phyloP scores from a whole-genome alignment of 176 grass and related monocot genomes.

The Eleusine coracana region DNA sequence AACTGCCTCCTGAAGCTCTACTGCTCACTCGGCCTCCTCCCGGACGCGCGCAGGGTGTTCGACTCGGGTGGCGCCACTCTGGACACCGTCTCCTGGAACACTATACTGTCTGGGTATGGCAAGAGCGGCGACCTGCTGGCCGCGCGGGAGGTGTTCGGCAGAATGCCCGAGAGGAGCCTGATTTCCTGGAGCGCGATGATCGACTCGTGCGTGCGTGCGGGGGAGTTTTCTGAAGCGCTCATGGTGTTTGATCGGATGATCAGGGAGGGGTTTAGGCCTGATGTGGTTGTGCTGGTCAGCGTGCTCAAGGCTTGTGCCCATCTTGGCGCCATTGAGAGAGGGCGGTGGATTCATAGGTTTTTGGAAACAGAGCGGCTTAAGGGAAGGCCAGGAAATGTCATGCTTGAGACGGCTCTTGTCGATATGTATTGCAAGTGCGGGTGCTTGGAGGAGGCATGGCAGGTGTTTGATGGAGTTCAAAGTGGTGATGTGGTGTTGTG shows the following conservation, averaged over 20 bases:
- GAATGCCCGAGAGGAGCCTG: slow-evolving; percentile 59
- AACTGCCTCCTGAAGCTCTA: slow-evolving; percentile 71
- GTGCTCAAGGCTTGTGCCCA: slow-evolving; percentile 61
- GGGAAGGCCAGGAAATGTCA: slow-evolving; percentile 36
- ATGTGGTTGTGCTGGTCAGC: slow-evolving; percentile 56
- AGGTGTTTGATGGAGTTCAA: slow-evolving; percentile 41
- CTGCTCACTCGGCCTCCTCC: slow-evolving; percentile 42
- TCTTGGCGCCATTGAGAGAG: slow-evolving; percentile 48
- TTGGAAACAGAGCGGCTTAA: slow-evolving; percentile 27
- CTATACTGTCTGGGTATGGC: slow-evolving; percentile 52
- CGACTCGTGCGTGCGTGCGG: slow-evolving; percentile 39
- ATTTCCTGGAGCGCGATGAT: slow-evolving; percentile 67
- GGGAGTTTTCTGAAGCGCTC: slow-evolving; percentile 44
- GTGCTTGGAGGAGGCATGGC: slow-evolving; percentile 53
- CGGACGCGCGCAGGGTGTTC: slow-evolving; percentile 53
- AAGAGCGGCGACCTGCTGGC: slow-evolving; percentile 42
- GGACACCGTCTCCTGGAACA: slow-evolving; percentile 66
- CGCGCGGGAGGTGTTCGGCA: slow-evolving; percentile 48
- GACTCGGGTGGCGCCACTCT: slow-evolving; percentile 28
- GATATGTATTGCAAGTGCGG: slow-evolving; percentile 83
- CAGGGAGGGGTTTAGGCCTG: slow-evolving; percentile 38
- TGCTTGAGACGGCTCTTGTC: slow-evolving; percentile 53
- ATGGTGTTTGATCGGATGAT: slow-evolving; percentile 58
- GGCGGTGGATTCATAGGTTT: slow-evolving; percentile 51
- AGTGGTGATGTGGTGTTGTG: slow-evolving; percentile 55